Conservation (phyloP, 148 eudicot genomes). For the Cornus florida region DNA sequence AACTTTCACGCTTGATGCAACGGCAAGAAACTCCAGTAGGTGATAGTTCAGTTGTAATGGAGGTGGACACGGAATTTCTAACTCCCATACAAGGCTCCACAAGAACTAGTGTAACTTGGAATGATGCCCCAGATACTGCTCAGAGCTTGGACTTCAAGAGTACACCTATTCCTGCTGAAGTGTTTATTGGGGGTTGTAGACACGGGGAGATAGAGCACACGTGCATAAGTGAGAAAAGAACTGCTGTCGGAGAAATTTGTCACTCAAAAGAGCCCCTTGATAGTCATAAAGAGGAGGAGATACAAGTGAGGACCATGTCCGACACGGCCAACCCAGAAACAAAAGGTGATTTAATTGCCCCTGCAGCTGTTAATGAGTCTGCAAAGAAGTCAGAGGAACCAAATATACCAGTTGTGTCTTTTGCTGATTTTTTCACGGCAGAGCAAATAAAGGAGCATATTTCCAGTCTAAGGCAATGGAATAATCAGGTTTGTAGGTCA, state of each 20-base stretch:
- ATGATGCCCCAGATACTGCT: constrained; percentile 21
- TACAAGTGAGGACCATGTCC: constrained; percentile 14
- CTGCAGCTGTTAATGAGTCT: constrained; percentile 16
- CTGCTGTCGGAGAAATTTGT: constrained; percentile 9
- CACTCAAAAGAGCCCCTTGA: constrained; percentile 23
- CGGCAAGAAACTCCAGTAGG: constrained; percentile 17
- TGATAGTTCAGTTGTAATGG: constrained; percentile 18
- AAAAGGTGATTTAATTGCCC: constrained; percentile 25
- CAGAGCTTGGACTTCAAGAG: constrained; percentile 14
- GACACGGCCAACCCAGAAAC: constrained; percentile 23
- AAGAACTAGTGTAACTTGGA: constrained; percentile 13
- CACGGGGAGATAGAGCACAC: constrained; percentile 18
- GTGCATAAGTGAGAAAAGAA: constrained; percentile 14
- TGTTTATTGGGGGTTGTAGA: constrained; percentile 12
- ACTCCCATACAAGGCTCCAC: constrained; percentile 13
- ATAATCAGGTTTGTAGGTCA: constrained; percentile 51
- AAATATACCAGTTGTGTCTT: constrained; percentile 52
- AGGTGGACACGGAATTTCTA: constrained; percentile 17
- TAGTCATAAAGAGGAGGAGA: constrained; percentile 30
- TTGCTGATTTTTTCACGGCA: constrained; percentile 61
- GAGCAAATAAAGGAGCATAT: constrained; percentile 65
- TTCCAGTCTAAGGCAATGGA: constrained; percentile 45
- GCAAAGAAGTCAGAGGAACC: constrained; percentile 33
- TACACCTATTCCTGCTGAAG: constrained; percentile 25
- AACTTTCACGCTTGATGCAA: constrained; percentile 20